Base-by-base conservation (phyloP, 2,329 filamentous ascomycete genomes). In the Botryosphaeria dothidea region DNA sequence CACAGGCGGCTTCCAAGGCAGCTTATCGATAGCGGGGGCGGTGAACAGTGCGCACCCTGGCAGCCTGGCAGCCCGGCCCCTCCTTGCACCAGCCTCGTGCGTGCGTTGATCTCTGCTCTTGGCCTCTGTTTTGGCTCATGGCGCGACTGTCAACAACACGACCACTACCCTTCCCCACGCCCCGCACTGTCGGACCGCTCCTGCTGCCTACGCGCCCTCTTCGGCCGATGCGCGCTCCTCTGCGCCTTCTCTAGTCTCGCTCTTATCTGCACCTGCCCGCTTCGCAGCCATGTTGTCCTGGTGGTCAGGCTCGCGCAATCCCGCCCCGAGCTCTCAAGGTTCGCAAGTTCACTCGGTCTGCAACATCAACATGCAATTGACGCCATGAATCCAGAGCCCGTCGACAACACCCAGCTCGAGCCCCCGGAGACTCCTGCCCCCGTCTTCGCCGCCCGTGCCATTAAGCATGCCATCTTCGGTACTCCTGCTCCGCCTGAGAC, bases 401-500 rank as follows among this genome's bases (percentile, higher is more conserved):
- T 48, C 36, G 57, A 66, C 11, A 38, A 56, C n/a, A 54, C 58
- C 3, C 60, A 66, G 36, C 17, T 62, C 29, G 86, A 88, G 46
- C 79, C 84, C 6, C 87, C 86, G 57, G 86, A 88, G 68, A 90
- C 88, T 1, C 88, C 88, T 8, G 88, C 87, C 52, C 87, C 87
- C 52, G 81, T 89, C 23, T 90, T 90, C 73, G 87, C 87, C 19
- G 84, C 88, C 64, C 87, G 88, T 71, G 88, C 88, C 17, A 88
- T 90, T 75, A 88, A 86, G 70, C 86, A 87, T 67, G 85, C 86
- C 48, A 76, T 90, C 64, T 89, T 88, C 75, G 87, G 87, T 27
- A 89, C 87, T 0, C 87, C 87, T 15, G 83, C 83, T 23, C 82
- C 82, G 11, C 79, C 82, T 45, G 80, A 84, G 31, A 61, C 54